Conservation (phyloP, 139 green algal genomes). For the Diplosphaera chodatii region DNA sequence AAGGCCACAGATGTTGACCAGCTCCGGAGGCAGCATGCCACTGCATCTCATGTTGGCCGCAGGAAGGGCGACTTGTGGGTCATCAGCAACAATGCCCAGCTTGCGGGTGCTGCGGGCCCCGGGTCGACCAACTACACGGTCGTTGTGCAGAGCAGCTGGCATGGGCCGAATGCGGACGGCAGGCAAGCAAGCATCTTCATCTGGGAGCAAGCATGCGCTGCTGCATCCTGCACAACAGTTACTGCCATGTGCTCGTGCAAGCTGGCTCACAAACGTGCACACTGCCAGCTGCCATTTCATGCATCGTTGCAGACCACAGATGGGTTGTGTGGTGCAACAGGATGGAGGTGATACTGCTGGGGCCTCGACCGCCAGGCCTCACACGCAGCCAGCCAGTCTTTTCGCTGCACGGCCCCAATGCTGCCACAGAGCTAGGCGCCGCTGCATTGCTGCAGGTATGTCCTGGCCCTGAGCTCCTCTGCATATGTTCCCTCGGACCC, state of each 20-base stretch:
- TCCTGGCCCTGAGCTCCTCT: too few relatives aligned
- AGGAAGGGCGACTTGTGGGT: conserved; percentile 66
- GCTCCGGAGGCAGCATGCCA: too few relatives aligned
- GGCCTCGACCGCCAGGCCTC: conserved; percentile 2
- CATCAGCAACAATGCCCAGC: conserved; percentile 36
- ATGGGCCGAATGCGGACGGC: conserved; percentile 73
- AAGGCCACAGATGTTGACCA: too few relatives aligned
- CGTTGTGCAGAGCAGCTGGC: conserved; percentile 50
- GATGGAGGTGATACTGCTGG: conserved; percentile 58
- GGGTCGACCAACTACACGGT: conserved; percentile 14
- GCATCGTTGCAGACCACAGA: too few relatives aligned
- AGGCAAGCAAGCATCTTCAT: too few relatives aligned
- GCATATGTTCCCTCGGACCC: too few relatives aligned
- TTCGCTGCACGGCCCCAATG: conserved; percentile 61
- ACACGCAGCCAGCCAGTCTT: conserved; percentile 26
- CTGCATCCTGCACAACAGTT: too few relatives aligned
- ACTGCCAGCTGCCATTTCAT: too few relatives aligned
- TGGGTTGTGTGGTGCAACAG: conserved; percentile 15
- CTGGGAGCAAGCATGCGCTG: too few relatives aligned
- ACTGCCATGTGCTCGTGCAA: too few relatives aligned
- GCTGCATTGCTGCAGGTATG: conserved; percentile 22
- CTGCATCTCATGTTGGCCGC: conserved; percentile 20
- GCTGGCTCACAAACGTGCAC: too few relatives aligned
- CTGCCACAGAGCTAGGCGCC: conserved; percentile 52
- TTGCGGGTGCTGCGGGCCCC: conserved; percentile 7